Evolutionary conservation across 768 basidiomycete genomes (phyloP).

Genomic region (Phaeotremella fagi): DNA sequence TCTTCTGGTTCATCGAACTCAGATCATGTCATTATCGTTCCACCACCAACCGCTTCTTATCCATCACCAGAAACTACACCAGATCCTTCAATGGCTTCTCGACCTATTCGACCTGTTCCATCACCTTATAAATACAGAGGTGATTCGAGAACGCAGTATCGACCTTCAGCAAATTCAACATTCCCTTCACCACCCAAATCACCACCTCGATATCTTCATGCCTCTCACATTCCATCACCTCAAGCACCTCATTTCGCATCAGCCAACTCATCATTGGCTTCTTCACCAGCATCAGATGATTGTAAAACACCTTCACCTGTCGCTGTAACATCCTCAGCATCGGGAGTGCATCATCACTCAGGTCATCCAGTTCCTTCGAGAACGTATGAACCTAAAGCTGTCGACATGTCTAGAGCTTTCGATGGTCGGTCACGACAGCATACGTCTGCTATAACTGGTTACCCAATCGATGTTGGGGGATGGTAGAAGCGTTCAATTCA

Average conservation of each 20-base stretch:
- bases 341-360: neutral
- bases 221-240: conserved; percentile 16
- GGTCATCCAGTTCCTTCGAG: conserved; percentile 2
- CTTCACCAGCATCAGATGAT: conserved; percentile 41
- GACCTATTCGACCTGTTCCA: conserved; percentile 38
- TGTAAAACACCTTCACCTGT: conserved; percentile 43
- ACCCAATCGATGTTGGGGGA: conserved; percentile 23
- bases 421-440: conserved; percentile 15
- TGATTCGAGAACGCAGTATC: conserved; percentile 6
- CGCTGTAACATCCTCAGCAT: conserved; percentile 15
- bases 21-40: conserved; percentile 9
- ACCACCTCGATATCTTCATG: conserved; percentile 17
- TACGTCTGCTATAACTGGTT: conserved; percentile 9
- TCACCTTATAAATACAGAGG: conserved; percentile 30
- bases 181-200: conserved; percentile 37
- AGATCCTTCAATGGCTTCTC: conserved; percentile 19
- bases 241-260: conserved; percentile 31
- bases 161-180: neutral
- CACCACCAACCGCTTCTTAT: conserved; percentile 17
- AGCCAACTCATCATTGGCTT: conserved; percentile 36
- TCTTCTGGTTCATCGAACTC: conserved; percentile 13
- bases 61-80: conserved; percentile 39
- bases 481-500: too few relatives aligned
- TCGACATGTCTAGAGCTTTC: conserved; percentile 19
- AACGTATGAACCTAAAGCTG: conserved; percentile 2